Conservation (phyloP, 1,284 basidiomycete species). For the Athelia sp. region DNA sequence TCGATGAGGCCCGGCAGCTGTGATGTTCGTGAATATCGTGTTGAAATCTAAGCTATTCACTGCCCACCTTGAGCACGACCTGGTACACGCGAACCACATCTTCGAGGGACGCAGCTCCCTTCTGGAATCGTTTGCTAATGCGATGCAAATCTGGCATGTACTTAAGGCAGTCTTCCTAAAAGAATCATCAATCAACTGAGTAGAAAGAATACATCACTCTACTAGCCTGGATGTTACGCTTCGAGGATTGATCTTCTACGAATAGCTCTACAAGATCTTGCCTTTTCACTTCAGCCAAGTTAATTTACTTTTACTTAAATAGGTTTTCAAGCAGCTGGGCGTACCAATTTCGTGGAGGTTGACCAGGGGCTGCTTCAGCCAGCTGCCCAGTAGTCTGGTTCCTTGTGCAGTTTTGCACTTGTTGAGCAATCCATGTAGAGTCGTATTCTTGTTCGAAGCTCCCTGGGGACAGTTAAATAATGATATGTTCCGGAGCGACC, state of each 20-base stretch:
- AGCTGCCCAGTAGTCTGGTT: conserved; percentile 83
- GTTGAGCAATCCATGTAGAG: conserved; percentile 87
- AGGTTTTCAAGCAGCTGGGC: no score
- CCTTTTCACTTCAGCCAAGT: conserved; percentile 53
- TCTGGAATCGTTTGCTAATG: conserved; percentile 90
- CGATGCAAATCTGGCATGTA: conserved; percentile 94
- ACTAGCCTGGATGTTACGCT: conserved; percentile 68
- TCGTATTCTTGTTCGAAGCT: conserved; percentile 70
- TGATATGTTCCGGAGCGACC: neutral
- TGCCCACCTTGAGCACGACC: conserved; percentile 54
- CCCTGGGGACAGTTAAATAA: conserved; percentile 26
- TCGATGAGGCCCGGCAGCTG: conserved; percentile 78
- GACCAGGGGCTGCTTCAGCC: conserved; percentile 96
- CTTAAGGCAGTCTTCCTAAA: conserved; percentile 81
- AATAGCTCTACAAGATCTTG: conserved; percentile 89
- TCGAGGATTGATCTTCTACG: conserved; percentile 71
- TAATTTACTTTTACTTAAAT: no score
- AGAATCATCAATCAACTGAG: conserved; percentile 1
- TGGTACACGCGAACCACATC: conserved; percentile 98
- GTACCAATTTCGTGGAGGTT: conserved; percentile 90
- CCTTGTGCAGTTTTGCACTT: conserved; percentile 97
- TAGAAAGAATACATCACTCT: neutral
- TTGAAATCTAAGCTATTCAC: neutral
- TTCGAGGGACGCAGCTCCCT: conserved; percentile 80
- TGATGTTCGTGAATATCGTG: neutral